phyloP scores from a whole-genome alignment of 2,329 filamentous ascomycete species.

The Teratosphaeria viscida region DNA sequence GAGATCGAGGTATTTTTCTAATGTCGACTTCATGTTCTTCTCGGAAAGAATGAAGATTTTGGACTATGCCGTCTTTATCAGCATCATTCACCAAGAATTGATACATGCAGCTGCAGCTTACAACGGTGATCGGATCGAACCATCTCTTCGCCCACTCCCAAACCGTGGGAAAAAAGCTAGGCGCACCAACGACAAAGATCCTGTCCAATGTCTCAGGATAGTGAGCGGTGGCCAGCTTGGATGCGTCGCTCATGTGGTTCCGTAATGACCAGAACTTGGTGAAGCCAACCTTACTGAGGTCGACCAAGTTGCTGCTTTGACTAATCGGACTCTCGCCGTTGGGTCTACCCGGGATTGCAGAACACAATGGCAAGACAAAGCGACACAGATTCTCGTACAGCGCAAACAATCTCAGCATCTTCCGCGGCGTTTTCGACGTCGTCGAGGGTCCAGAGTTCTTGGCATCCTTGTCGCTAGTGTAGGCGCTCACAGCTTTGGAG shows the following conservation, averaged over 20 bases:
- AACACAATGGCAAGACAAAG: conserved; percentile 78
- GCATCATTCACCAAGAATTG: background rate
- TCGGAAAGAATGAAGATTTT: conserved; percentile 86
- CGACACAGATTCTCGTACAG: conserved; percentile 86
- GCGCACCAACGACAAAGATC: conserved; percentile 81
- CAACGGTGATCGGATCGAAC: conserved; percentile 77
- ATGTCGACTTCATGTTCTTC: conserved; percentile 62
- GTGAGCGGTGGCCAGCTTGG: conserved; percentile 77
- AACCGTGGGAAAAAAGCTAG: conserved; percentile 81
- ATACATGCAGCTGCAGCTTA: conserved; percentile 7
- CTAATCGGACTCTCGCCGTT: conserved; percentile 71
- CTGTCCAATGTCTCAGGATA: conserved; percentile 90
- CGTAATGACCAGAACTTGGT: conserved; percentile 96
- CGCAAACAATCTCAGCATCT: conserved; percentile 77
- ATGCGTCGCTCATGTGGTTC: conserved; percentile 86
- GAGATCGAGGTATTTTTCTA: conserved; percentile 70
- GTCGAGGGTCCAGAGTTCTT: conserved; percentile 19
- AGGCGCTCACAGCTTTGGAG: conserved; percentile 66
- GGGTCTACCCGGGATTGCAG: conserved; percentile 60
- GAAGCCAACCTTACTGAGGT: conserved; percentile 76
- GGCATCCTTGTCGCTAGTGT: conserved; percentile 50
- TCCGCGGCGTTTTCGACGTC: conserved; percentile 57
- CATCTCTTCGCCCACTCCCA: conserved; percentile 94
- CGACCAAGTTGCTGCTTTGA: conserved; percentile 88
- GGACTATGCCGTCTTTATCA: conserved; percentile 33